These are phyloP conservation scores for Pyrenophora teres DNA, from an alignment of 2,329 filamentous ascomycete species.

Conservation along the genomic window DNA sequence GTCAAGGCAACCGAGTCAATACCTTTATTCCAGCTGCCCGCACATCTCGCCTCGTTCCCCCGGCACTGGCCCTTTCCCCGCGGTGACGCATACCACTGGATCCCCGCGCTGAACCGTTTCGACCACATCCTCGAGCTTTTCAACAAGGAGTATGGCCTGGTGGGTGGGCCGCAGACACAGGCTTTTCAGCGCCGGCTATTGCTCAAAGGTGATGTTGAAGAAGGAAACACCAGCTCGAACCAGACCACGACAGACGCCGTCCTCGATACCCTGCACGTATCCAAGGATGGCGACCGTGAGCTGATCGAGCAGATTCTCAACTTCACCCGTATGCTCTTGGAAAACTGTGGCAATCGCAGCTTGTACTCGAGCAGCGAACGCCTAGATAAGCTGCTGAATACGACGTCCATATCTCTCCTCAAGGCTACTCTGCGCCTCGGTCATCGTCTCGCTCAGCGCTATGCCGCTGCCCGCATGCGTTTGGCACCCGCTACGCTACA, in stretches of 20 bases:
- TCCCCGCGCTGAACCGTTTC: conserved; percentile 89
- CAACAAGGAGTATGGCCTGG: conserved; percentile 77
- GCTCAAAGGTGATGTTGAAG: conserved; percentile 60
- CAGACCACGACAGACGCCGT: conserved; percentile 55
- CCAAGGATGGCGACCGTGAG: conserved; percentile 75
- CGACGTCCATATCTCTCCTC: conserved; percentile 78
- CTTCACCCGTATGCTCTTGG: conserved; percentile 85
- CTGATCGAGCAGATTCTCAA: conserved; percentile 78
- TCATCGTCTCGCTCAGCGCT: conserved; percentile 87
- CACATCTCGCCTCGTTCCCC: conserved; percentile 78
- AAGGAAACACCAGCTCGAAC: conserved; percentile 34
- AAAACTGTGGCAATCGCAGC: conserved; percentile 95
- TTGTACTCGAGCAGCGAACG: conserved; percentile 93
- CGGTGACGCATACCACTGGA: conserved; percentile 98
- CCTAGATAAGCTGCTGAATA: conserved; percentile 86
- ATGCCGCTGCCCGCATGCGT: conserved; percentile 85
- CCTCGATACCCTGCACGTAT: conserved; percentile 63
- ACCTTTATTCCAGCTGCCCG: conserved; percentile 76
- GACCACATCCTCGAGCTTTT: conserved; percentile 85
- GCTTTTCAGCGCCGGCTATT: conserved; percentile 73
- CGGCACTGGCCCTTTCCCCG: conserved; percentile 92
- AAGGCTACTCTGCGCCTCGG: conserved; percentile 78
- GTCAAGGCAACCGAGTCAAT: conserved; percentile 70
- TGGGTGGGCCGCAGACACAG: conserved; percentile 76
- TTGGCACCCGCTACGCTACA: conserved; percentile 69